A percentile compares a stretch with the other conserved stretches of the same genome.
These are phyloP conservation scores for Amauroascus verrucosus DNA, from an alignment of 2,329 filamentous ascomycete genomes.

Conservation along the genomic window DNA sequence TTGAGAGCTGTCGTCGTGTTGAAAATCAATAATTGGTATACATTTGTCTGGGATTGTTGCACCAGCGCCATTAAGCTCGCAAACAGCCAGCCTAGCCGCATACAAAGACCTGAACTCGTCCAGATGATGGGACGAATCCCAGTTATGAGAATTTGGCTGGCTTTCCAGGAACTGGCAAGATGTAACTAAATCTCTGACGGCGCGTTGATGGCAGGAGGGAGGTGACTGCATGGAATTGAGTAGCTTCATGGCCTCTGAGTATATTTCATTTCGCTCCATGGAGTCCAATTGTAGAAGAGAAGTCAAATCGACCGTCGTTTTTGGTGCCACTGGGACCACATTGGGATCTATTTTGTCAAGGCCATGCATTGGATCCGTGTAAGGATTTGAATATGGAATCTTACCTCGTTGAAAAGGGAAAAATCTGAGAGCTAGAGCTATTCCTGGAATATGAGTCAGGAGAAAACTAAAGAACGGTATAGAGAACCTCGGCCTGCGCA, in stretches of 20 bases:
- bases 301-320: slow-evolving; percentile 22
- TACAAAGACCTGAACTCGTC: slow-evolving; percentile 47
- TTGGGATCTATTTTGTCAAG: slow-evolving; percentile 10
- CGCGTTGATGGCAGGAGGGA: slow-evolving; percentile 45
- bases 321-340: neutral
- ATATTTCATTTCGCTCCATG: slow-evolving; percentile 27
- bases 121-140: slow-evolving; percentile 25
- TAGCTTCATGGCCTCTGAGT: slow-evolving; percentile 35
- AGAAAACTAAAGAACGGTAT: neutral
- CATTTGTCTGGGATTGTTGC: slow-evolving; percentile 44
- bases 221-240: slow-evolving; percentile 37
- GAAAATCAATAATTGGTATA: slow-evolving; percentile 35
- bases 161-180: slow-evolving; percentile 44
- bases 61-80: slow-evolving; percentile 48
- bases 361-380: neutral
- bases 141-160: slow-evolving; percentile 19
- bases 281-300: slow-evolving; percentile 22
- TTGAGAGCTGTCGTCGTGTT: neutral
- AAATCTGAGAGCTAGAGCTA: slow-evolving; percentile 10
- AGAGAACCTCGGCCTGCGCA: neutral
- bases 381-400: neutral
- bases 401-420: slow-evolving; percentile 13
- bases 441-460: neutral
- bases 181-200: slow-evolving; percentile 42
- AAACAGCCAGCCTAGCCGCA: slow-evolving; percentile 52